A percentile compares a stretch with the other conserved stretches of the same genome.
phyloP scores from a whole-genome alignment of 768 basidiomycete species.

The Lactarius trivialis region DNA sequence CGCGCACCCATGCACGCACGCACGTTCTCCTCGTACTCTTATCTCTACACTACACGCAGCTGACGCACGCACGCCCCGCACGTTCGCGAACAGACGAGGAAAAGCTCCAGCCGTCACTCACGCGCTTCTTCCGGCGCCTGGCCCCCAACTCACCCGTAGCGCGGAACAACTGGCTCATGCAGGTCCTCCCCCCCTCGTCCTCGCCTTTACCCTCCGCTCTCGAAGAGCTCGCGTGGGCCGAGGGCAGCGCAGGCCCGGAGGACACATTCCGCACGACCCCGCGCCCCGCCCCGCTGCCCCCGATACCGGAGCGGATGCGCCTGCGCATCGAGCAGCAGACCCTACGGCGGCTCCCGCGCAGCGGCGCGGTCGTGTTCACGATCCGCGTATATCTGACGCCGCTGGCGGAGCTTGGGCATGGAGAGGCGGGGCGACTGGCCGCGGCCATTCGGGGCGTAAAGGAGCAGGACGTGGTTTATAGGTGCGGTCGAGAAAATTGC shows the following conservation, averaged over 20 bases:
- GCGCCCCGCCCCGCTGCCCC: background rate
- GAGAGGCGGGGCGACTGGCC: slow-evolving; percentile 52
- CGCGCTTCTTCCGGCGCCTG: slow-evolving; percentile 64
- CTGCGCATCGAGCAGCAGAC: slow-evolving; percentile 57
- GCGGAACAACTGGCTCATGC: slow-evolving; percentile 61
- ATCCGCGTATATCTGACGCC: slow-evolving; percentile 56
- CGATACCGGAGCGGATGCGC: slow-evolving; percentile 39
- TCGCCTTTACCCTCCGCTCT: slow-evolving; percentile 38
- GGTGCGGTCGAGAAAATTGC: slow-evolving; percentile 40
- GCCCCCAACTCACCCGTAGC: slow-evolving; percentile 60
- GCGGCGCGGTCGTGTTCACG: slow-evolving; percentile 58
- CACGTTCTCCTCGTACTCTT: background rate
- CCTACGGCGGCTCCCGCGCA: slow-evolving; percentile 49
- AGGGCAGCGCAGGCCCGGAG: slow-evolving; percentile 49
- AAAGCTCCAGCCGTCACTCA: slow-evolving; percentile 57
- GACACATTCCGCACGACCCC: slow-evolving; percentile 30
- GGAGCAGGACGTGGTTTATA: slow-evolving; percentile 38
- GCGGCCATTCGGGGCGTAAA: slow-evolving; percentile 55
- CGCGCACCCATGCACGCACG: background rate
- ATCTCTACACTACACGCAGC: background rate
- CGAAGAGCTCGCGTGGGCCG: slow-evolving; percentile 61
- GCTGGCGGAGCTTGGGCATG: slow-evolving; percentile 42
- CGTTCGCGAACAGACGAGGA: slow-evolving; percentile 42
- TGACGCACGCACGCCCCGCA: slow-evolving; percentile 16
- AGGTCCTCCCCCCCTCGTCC: slow-evolving; percentile 32